Evolutionary conservation across 768 basidiomycete species (phyloP).

Genomic region (Suillus lakei): DNA sequence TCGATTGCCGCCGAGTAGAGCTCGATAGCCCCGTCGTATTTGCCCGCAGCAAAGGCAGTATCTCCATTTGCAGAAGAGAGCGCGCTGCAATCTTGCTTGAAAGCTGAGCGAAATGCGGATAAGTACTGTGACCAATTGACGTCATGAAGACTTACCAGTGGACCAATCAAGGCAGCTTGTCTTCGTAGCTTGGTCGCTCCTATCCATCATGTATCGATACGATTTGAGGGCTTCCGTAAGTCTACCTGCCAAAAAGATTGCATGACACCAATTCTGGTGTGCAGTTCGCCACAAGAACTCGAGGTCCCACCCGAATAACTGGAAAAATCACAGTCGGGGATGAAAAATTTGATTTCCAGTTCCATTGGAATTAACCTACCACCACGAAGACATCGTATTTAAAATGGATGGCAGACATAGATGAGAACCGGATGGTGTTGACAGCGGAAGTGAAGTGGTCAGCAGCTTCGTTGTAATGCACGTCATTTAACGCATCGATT

Average conservation of each 20-base stretch:
- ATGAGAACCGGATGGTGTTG: not conserved
- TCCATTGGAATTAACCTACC: not conserved
- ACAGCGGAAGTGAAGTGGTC: not conserved
- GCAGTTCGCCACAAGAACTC: not conserved
- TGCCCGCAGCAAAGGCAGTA: not conserved
- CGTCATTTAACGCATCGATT: not conserved
- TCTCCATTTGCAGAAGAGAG: not conserved
- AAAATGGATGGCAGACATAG: not conserved
- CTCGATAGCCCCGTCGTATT: not conserved
- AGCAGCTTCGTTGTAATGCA: not conserved
- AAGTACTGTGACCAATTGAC: too few species aligned
- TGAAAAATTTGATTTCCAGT: not conserved
- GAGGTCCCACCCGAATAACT: not conserved
- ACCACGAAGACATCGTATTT: not conserved
- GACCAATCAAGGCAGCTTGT: not conserved
- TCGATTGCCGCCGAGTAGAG: not conserved
- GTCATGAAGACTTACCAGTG: not conserved
- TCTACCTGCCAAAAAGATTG: not conserved
- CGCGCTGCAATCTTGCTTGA: not conserved
- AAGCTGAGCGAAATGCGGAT: not conserved
- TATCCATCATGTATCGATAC: not conserved
- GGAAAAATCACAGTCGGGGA: not conserved
- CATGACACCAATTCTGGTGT: not conserved
- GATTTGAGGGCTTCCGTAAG: not conserved
- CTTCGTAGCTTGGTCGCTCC: not conserved